Base-by-base conservation (phyloP, 2,329 filamentous ascomycete species). In the Cordyceps farinosa region DNA sequence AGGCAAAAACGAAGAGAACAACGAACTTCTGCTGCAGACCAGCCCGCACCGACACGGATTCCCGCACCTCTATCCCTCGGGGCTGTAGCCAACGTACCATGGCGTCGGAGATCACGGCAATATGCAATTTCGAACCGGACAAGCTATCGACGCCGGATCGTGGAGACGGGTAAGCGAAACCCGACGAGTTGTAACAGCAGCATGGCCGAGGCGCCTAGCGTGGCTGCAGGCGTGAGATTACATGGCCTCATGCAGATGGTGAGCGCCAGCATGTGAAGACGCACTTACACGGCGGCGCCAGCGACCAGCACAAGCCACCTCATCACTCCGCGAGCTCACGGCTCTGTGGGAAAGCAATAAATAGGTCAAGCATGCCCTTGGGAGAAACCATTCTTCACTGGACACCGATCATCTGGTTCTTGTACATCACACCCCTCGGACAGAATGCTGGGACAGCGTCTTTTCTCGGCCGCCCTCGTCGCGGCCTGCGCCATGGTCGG, bases 141-240 rank as follows among this genome's bases (percentile, higher is more conserved):
- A 27, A 56, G 17, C 40, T 44, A 45, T 45, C 27, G 40, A 13
- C 10, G 15, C 5, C 42, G 22, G 30, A 56, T 56, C 54, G 40
- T 34, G 54, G 54, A 13, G 54, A 30, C 32, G 54, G 15, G 42
- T 13, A 22, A 30, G 30, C 5, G 27, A 45, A n/a, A 32, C 15
- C 7, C 9, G 10, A 17, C 17, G 17, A 38, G 27, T 3, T 17
- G 15, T 13, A 56, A 45, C 5, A 10, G 7, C 34, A n/a, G 32
- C 34, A 54, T 32, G 36, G 52, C 9, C 22, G 5, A 15, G 9
- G 55, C 30, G 55, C 29, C 22, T 27, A 22, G 22, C 36, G 52
- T 42, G 36, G n/a, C 44, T 58, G 55, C 42, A 44, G 44, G 55
- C 22, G 44, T 58, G n/a, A 58, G 44, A 58, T 58, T 45, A 47